Conservation (phyloP, 2,329 filamentous ascomycete genomes). For the Diatrype stigma region DNA sequence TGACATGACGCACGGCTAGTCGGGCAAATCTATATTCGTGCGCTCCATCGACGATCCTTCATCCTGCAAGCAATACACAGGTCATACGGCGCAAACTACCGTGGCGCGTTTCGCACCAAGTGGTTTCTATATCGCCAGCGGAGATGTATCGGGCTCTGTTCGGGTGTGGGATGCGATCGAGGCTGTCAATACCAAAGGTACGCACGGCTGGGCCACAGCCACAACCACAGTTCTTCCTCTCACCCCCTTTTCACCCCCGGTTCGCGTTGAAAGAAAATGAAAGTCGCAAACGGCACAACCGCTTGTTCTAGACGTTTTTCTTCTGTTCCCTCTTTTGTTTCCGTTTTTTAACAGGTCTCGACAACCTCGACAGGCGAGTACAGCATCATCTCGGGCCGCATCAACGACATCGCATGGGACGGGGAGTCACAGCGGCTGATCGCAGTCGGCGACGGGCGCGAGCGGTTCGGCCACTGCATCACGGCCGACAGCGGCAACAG, state of each 20-base stretch:
- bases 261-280: too few species aligned
- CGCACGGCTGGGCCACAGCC: constrained; percentile 7
- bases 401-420: constrained; percentile 97
- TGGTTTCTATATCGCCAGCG: constrained; percentile 91
- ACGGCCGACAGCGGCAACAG: constrained; percentile 94
- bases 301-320: too few species aligned
- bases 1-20: constrained; percentile 45
- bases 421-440: constrained; percentile 95
- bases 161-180: constrained; percentile 91
- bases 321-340: too few species aligned
- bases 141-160: constrained; percentile 79
- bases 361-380: constrained; percentile 62
- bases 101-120: constrained; percentile 92
- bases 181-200: constrained; percentile 74
- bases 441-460: constrained; percentile 90
- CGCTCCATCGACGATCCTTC: constrained; percentile 89
- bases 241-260: too few species aligned
- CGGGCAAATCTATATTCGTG: constrained; percentile 94
- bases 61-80: constrained; percentile 82
- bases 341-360: too few species aligned
- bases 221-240: too few species aligned
- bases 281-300: too few species aligned
- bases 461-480: constrained; percentile 90
- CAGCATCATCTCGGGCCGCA: constrained; percentile 85
- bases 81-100: constrained; percentile 83